A percentile compares a stretch with the other conserved stretches of the same genome.
Evolutionary conservation across 1,284 basidiomycete species (phyloP).

Genomic region (Ganoderma leucocontextum): DNA sequence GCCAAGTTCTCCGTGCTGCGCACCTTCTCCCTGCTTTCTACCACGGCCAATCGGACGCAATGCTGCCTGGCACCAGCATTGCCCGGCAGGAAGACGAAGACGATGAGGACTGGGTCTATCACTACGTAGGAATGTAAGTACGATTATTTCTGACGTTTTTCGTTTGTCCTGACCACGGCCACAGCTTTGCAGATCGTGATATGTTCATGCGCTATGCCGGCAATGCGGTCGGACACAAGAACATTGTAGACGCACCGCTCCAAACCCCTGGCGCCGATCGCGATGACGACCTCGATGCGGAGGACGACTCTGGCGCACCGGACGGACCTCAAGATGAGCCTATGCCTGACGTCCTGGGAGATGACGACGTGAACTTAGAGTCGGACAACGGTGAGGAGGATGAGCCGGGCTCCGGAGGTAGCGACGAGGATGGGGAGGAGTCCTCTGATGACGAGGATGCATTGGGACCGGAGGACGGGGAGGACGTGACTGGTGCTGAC

Average conservation of each 20-base stretch:
- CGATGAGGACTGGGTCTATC: conserved; percentile 10
- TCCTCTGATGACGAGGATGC: not conserved
- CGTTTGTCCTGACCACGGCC: not conserved
- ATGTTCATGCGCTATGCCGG: conserved; percentile 13
- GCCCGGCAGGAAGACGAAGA: conserved; percentile 16
- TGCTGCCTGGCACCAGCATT: conserved; percentile 35
- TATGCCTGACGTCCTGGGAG: not conserved
- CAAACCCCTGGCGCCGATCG: no score
- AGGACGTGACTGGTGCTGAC: not conserved
- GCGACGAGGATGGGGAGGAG: not conserved
- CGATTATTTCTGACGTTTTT: not conserved
- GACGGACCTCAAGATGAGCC: not conserved
- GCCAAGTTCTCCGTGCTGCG: conserved; percentile 42
- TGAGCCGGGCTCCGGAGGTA: no score
- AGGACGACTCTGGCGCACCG: not conserved
- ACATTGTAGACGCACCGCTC: no score
- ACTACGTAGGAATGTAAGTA: conserved; percentile 22
- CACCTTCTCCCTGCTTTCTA: conserved; percentile 49
- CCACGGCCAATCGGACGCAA: conserved; percentile 33
- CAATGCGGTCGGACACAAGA: not conserved
- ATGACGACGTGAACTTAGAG: not conserved
- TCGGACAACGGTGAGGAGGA: not conserved
- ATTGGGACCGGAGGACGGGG: not conserved
- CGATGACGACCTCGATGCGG: no score
- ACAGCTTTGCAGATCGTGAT: conserved; percentile 12